Evolutionary conservation across 1,284 basidiomycete species (phyloP), one percentile per base, ranked within the genome.

Genomic region (Ustilago tritici): DNA sequence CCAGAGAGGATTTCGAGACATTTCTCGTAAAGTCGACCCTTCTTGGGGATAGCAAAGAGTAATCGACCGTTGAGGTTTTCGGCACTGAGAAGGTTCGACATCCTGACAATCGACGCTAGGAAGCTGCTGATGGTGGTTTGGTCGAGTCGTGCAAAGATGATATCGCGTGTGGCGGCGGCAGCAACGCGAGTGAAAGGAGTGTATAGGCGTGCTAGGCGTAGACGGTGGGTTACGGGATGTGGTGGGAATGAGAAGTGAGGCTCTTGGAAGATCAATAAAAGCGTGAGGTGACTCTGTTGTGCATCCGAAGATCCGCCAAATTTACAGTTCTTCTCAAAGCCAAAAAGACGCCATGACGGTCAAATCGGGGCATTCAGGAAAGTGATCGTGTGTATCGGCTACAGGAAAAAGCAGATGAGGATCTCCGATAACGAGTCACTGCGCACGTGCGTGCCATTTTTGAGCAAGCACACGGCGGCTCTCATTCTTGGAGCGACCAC

Each of bases 21-120:
- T 88, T 95, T 97, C 70, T 98, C 95, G 85, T 98, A 91, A 71
- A 99, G 89, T 78, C 96, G 90, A 0, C 82, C 96, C 91, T 99
- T 99, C 89, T 99, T 99, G 1, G 96, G 96, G 81, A 99, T 94
- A 7, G 96, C 96, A 83, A 99, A 96, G 38, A 99, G 89, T 66
- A 98, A 85, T 56, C 95, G 91, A 55, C 91, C 92, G 88, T 88
- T 62, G 90, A 83, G 73, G 68, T 76, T 79, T 57, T 85, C 83
- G 14, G 82, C 71, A 50, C 70, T 76, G 52, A 85, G 72, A 14
- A 85, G 80, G 53, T 82, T 83, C 40, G 81, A 79, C 84, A 85
- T 63, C 35, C 28, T 53, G 7, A 19, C 23, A 3, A 28, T 28
- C 23, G 23, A 28, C 3, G 23, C 23, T 28, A 28, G 23, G 23